A percentile compares a stretch with the other conserved stretches of the same genome.
phyloP scores from a whole-genome alignment of 768 basidiomycete species.

The Cubamyces sp. region DNA sequence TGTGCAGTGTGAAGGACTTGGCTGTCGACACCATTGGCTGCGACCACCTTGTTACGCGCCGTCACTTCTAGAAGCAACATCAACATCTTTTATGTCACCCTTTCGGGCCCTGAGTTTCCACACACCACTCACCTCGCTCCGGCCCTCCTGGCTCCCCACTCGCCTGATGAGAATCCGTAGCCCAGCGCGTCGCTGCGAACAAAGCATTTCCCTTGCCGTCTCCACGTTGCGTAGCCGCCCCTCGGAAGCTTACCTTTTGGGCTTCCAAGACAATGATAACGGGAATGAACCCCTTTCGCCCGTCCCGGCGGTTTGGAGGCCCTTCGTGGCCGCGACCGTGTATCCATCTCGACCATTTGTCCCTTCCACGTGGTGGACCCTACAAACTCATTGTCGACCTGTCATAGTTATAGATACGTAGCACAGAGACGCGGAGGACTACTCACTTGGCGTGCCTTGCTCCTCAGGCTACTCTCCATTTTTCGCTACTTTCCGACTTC shows the following conservation, averaged over 20 bases:
- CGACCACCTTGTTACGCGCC: background rate
- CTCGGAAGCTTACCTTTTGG: conserved; percentile 13
- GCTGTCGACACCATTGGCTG: background rate
- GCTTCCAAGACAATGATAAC: conserved; percentile 12
- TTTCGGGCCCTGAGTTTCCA: conserved; percentile 20
- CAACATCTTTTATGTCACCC: conserved; percentile 24
- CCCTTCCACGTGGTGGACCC: background rate
- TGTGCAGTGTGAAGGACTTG: too few species aligned
- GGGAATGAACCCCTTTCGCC: background rate
- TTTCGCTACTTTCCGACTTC: conserved; percentile 9
- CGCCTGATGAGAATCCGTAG: conserved; percentile 15
- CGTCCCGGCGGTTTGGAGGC: background rate
- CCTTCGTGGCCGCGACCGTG: background rate
- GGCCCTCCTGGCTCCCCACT: conserved; percentile 4
- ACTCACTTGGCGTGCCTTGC: background rate
- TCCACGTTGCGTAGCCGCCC: conserved; percentile 5
- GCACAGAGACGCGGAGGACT: too few species aligned
- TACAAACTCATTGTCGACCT: background rate
- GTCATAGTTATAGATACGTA: too few species aligned
- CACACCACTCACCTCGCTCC: conserved; percentile 19
- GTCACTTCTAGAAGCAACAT: conserved; percentile 19
- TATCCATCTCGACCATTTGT: conserved; percentile 9
- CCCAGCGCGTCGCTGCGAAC: conserved; percentile 4
- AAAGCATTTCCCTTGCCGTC: conserved; percentile 5
- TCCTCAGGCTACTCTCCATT: background rate